Percentiles rank a stretch among this genome's conserved stretches.
Conservation (phyloP, 2,329 filamentous ascomycete species). For the Sarocladium brachiariae region DNA sequence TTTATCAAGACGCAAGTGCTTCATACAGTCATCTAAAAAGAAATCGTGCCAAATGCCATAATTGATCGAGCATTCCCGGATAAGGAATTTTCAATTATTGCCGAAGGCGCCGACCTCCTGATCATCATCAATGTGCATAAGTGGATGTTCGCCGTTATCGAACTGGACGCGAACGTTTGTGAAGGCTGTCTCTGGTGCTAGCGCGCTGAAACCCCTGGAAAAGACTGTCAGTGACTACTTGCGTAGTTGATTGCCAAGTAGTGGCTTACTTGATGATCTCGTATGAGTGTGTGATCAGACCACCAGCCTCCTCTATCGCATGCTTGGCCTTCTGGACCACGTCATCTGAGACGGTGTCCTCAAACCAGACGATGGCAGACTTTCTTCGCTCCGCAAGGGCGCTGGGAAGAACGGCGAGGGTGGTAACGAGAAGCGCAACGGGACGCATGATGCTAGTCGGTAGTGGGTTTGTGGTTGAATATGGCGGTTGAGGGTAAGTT, state of each 20-base stretch:
- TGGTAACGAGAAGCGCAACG: constrained; percentile 41
- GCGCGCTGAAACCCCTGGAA: constrained; percentile 67
- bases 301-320: constrained; percentile 62
- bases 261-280: constrained; percentile 52
- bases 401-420: constrained; percentile 52
- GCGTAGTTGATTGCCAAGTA: background rate
- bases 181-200: constrained; percentile 62
- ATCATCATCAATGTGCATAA: constrained; percentile 64
- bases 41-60: background rate
- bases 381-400: constrained; percentile 61
- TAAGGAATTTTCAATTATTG: background rate
- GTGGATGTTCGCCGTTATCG: constrained; percentile 41
- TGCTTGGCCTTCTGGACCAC: constrained; percentile 67
- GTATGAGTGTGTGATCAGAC: constrained; percentile 74
- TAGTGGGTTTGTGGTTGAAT: background rate
- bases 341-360: constrained; percentile 53
- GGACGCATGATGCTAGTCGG: constrained; percentile 49
- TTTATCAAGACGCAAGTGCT: background rate
- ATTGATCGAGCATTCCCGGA: too few relatives aligned
- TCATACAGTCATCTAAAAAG: background rate
- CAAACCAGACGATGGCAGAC: constrained; percentile 73
- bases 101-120: constrained; percentile 48
- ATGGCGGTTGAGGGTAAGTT: background rate
- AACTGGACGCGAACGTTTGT: constrained; percentile 51
- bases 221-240: constrained; percentile 19